phyloP scores from a whole-genome alignment of 495 filamentous ascomycete genomes.

The Penicillium ochrochloron region DNA sequence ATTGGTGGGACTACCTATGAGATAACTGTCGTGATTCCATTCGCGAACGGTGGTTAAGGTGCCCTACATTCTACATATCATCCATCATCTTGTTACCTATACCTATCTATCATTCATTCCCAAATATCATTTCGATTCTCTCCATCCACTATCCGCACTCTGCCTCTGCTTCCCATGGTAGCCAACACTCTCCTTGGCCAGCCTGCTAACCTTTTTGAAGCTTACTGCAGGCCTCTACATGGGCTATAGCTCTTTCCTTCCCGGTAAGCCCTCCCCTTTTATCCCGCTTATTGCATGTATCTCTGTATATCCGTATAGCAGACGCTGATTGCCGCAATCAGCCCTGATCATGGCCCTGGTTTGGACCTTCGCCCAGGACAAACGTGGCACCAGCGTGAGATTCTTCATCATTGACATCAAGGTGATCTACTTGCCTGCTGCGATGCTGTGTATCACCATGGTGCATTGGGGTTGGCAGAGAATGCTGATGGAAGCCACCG shows the following conservation, averaged over 20 bases:
- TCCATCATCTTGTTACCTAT: slow-evolving; percentile 21
- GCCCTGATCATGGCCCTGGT: slow-evolving; percentile 76
- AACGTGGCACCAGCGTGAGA: slow-evolving; percentile 67
- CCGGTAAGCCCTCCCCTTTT: slow-evolving; percentile 42
- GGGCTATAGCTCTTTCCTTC: slow-evolving; percentile 58
- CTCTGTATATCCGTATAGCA: background rate
- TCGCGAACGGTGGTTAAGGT: slow-evolving; percentile 76
- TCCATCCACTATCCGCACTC: slow-evolving; percentile 9
- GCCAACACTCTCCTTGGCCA: slow-evolving; percentile 15
- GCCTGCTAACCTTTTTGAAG: slow-evolving; percentile 43
- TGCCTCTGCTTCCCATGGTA: slow-evolving; percentile 26
- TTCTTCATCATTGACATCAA: slow-evolving; percentile 81
- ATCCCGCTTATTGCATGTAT: slow-evolving; percentile 7
- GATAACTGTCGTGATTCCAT: slow-evolving; percentile 73
- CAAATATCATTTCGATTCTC: slow-evolving; percentile 31
- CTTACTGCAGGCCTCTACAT: slow-evolving; percentile 55
- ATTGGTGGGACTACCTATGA: slow-evolving; percentile 90
- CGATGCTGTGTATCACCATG: slow-evolving; percentile 71
- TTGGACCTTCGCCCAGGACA: slow-evolving; percentile 83
- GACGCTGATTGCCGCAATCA: slow-evolving; percentile 38
- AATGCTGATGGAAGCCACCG: slow-evolving; percentile 62
- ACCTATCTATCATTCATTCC: slow-evolving; percentile 28
- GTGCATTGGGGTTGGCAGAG: slow-evolving; percentile 55
- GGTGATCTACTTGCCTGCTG: slow-evolving; percentile 73
- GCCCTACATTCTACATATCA: slow-evolving; percentile 76